These are phyloP conservation scores for Colletotrichum karsti DNA, from an alignment of 2,329 filamentous ascomycete species.

Conservation along the genomic window DNA sequence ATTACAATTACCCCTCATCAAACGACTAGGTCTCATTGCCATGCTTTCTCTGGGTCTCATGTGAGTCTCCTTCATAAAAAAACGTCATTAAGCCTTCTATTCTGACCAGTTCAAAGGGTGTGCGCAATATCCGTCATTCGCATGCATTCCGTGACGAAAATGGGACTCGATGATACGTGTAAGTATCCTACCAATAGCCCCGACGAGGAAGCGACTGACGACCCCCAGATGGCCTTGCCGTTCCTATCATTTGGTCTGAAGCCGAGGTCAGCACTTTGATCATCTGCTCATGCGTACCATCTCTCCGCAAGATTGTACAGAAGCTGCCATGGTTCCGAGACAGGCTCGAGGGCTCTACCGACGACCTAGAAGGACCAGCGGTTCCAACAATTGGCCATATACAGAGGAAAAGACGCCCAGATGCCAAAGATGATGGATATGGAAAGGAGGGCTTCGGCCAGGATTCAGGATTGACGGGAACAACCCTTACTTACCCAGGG, in stretches of 20 bases:
- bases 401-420: not conserved
- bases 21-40: slow-evolving; percentile 33
- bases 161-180: slow-evolving; percentile 35
- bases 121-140: slow-evolving; percentile 35
- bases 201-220: not conserved
- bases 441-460: not conserved
- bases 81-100: not conserved
- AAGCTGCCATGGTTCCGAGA: slow-evolving; percentile 36
- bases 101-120: slow-evolving; percentile 19
- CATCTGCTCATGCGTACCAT: slow-evolving; percentile 40
- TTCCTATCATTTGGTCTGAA: slow-evolving; percentile 39
- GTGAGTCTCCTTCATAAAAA: not conserved
- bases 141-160: slow-evolving; percentile 32
- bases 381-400: slow-evolving; percentile 3
- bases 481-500: not conserved
- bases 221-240: slow-evolving; percentile 32
- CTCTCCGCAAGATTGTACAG: slow-evolving; percentile 36
- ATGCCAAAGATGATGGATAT: not conserved
- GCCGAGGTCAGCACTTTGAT: slow-evolving; percentile 38
- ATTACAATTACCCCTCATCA: slow-evolving; percentile 39
- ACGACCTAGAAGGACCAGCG: not conserved
- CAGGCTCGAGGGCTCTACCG: slow-evolving; percentile 33
- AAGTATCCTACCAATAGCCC: not conserved
- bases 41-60: slow-evolving; percentile 37
- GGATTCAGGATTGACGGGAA: not conserved